Base-by-base conservation (phyloP, 257 asterid species). In the Solanum sitiens region DNA sequence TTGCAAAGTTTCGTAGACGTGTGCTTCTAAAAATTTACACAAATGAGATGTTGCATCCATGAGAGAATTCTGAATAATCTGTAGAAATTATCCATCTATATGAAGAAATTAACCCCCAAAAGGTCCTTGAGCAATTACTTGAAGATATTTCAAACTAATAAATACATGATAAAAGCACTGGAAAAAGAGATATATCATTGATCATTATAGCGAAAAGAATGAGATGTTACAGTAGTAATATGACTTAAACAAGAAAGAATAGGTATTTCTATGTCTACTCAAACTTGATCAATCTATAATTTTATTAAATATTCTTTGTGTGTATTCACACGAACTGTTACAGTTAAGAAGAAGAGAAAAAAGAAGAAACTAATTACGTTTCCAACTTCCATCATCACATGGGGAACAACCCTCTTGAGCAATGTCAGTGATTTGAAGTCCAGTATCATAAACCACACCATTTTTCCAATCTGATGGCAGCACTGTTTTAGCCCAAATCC, bases 341-440 rank as follows among this genome's bases (percentile, higher is more conserved):
- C 30, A 80, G 44, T 76, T 76, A 42, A 23, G 11, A 35, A 71
- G 47, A 4, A 37, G 25, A 10, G 10, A 2, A 33, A 2, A 53
- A 68, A 27, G 9, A 35, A 39, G 11, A 18, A 50, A 14, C 44
- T 68, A 86, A 39, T 84, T 4, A 23, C 32, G 71, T 88, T 73
- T 92, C 96, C 98, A 94, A 87, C 8, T 89, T 42, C 76, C 86
- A 59, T 91, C 87, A 86, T 95, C 95, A 68, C 98, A 96, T 25
- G 94, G 91, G 27, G 92, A 87, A 47, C 98, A 96, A 16, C 92
- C 92, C 37, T 95, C 98, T 87, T 91, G 94, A 86, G 98, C 98
- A 85, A 94, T 90, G 70, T 95, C 98, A 71, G 91, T 91, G 77
- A 96, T 94, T 63, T 95, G 95, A 40, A 96, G 67, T 32, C 98